phyloP scores from a whole-genome alignment of 1,284 basidiomycete species.

The Coniferiporia sulphurascens region DNA sequence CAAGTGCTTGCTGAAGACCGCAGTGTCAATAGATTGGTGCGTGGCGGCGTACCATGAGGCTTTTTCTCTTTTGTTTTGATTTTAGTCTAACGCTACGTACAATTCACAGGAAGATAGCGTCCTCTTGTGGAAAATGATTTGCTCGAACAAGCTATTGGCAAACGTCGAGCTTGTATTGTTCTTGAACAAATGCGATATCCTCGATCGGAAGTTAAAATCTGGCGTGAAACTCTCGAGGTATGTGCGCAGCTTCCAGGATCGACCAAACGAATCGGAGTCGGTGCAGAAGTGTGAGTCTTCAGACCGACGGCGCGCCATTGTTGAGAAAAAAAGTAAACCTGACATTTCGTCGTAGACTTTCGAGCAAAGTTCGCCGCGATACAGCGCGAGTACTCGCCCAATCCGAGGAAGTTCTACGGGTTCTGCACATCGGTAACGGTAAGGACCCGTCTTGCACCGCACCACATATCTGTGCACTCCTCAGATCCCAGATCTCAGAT shows the following conservation, averaged over 20 bases:
- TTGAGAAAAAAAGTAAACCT: too few relatives aligned
- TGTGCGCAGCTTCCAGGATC: conserved; percentile 44
- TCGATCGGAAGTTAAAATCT: conserved; percentile 46
- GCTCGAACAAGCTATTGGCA: conserved; percentile 49
- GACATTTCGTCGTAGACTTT: conserved; percentile 14
- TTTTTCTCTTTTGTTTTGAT: background rate
- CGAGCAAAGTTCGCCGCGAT: conserved; percentile 24
- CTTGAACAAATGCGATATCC: conserved; percentile 60
- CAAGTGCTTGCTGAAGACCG: conserved; percentile 68
- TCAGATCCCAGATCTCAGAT: too few relatives aligned
- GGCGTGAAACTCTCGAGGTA: conserved; percentile 51
- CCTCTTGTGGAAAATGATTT: conserved; percentile 56
- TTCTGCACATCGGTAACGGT: conserved; percentile 77
- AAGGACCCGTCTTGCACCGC: conserved; percentile 20
- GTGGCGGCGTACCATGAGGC: conserved; percentile 26
- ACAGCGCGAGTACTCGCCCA: conserved; percentile 22
- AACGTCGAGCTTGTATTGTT: conserved; percentile 53
- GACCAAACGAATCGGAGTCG: conserved; percentile 46
- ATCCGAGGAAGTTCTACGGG: conserved; percentile 58
- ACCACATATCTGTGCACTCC: too few relatives aligned
- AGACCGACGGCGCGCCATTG: too few relatives aligned
- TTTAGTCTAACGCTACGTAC: too few relatives aligned
- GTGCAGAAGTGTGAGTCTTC: conserved; percentile 47
- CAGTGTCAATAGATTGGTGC: conserved; percentile 63
- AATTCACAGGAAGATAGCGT: conserved; percentile 48